Evolutionary conservation across 768 basidiomycete species (phyloP).

Genomic region (Lactarius sp.): DNA sequence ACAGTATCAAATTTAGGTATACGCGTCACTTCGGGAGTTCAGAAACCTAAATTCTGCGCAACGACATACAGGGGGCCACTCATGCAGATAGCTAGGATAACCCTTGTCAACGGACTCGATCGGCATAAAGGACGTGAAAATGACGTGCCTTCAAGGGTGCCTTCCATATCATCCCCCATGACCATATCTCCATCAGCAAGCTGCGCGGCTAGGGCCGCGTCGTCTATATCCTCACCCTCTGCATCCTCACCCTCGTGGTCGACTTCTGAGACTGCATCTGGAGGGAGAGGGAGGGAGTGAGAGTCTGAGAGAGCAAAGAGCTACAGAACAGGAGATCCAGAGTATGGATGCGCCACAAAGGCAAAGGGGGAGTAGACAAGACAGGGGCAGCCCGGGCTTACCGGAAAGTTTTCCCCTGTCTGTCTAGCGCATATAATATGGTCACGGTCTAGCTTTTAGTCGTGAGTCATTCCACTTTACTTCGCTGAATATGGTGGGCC

Average conservation of each 20-base stretch:
- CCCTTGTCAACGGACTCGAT: slow-evolving; percentile 8
- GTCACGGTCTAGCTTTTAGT: too few relatives aligned
- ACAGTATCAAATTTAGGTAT: too few relatives aligned
- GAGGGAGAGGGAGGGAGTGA: too few relatives aligned
- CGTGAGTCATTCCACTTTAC: too few relatives aligned
- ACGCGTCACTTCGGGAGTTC: slow-evolving; percentile 19
- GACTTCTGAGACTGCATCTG: slow-evolving; percentile 20
- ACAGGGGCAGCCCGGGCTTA: too few relatives aligned
- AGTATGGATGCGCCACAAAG: too few relatives aligned
- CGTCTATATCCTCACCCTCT: slow-evolving; percentile 24
- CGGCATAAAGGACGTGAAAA: background rate
- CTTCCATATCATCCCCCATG: slow-evolving; percentile 79
- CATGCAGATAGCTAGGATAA: slow-evolving; percentile 72
- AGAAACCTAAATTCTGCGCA: slow-evolving; percentile 66
- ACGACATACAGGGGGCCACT: slow-evolving; percentile 79
- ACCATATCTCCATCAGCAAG: slow-evolving; percentile 30
- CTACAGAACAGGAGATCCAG: too few relatives aligned
- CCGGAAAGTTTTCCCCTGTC: too few relatives aligned
- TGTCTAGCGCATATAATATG: too few relatives aligned
- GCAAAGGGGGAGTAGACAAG: too few relatives aligned
- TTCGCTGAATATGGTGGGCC: too few relatives aligned
- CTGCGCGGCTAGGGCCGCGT: slow-evolving; percentile 33
- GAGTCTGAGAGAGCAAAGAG: too few relatives aligned
- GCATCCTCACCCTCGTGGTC: slow-evolving; percentile 26
- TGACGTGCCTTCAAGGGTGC: slow-evolving; percentile 74